A percentile compares a stretch with the other conserved stretches of the same genome.
These are phyloP conservation scores for Aspergillus indologenus DNA, from an alignment of 495 filamentous ascomycete species.

Conservation along the genomic window DNA sequence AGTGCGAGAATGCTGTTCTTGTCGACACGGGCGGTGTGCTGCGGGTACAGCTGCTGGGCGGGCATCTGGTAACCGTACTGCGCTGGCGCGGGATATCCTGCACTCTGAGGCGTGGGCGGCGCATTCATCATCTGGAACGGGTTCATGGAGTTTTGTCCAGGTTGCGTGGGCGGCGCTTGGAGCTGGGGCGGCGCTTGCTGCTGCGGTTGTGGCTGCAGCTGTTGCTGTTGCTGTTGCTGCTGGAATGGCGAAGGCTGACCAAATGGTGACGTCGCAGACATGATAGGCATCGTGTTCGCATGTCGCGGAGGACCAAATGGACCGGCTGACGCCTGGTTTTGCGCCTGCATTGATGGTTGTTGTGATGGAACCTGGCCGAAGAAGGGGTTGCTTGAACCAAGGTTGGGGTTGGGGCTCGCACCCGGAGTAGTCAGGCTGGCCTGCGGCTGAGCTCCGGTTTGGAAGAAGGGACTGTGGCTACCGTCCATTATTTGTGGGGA, in stretches of 20 bases:
- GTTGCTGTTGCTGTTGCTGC: slow-evolving; percentile 34
- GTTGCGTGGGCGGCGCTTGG: slow-evolving; percentile 2
- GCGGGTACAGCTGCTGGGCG: slow-evolving; percentile 38
- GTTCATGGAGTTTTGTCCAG: slow-evolving; percentile 32
- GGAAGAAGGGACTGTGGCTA: slow-evolving; percentile 68
- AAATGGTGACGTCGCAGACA: slow-evolving; percentile 35
- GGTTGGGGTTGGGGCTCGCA: slow-evolving; percentile 28
- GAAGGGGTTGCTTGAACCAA: slow-evolving; percentile 51
- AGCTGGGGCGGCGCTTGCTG: slow-evolving; percentile 6
- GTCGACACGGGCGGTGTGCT: slow-evolving; percentile 54
- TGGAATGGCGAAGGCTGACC: slow-evolving; percentile 38
- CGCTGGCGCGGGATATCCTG: slow-evolving; percentile 26
- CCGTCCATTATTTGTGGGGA: slow-evolving; percentile 43
- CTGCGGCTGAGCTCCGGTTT: slow-evolving; percentile 42
- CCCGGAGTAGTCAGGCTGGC: slow-evolving; percentile 30
- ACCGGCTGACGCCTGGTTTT: slow-evolving; percentile 27
- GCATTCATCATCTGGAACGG: slow-evolving; percentile 37
- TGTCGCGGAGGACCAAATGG: slow-evolving; percentile 30
- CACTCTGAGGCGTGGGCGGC: slow-evolving; percentile 28
- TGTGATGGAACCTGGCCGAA: slow-evolving; percentile 40
- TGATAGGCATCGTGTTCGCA: slow-evolving; percentile 43
- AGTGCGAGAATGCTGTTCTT: slow-evolving; percentile 86
- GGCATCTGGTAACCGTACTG: slow-evolving; percentile 32
- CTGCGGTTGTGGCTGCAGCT: slow-evolving; percentile 7
- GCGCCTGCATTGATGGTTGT: slow-evolving; percentile 28